Base-by-base conservation (phyloP, 2,329 filamentous ascomycete genomes). In the Ploettnerulaceae sp. region DNA sequence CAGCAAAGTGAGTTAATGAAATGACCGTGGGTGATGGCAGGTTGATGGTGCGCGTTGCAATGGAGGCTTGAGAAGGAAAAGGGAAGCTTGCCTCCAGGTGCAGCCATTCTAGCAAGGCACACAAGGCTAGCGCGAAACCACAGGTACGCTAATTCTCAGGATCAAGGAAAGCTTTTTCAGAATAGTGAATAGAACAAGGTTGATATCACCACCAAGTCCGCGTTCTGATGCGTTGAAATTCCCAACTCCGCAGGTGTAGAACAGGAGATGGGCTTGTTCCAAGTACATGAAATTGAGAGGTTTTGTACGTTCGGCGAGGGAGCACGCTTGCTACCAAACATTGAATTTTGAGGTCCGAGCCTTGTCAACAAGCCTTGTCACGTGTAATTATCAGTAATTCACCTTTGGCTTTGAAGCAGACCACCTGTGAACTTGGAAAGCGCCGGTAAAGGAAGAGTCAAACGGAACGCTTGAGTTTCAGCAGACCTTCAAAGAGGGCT, bases 1-100 rank as follows among this genome's bases (percentile, higher is more conserved):
- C n/a, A 32, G 50, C 45, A 52, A 52, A 14, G 29, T 32, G 33
- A 40, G 44, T 58, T 44, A 57, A 51, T 52, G 45, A 44, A 44
- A 49, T 33, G 33, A 18, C 36, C 45, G 36, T 51, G 35, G 29
- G 35, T 35, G 45, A 49, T 31, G 29, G 25, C 36, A 29, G 34
- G n/a, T n/a, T n/a, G 9, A 18, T 33, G 15, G 9, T 33, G 31
- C 31, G 15, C n/a, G 15, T 33, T 17, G 31, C 4, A n/a, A 26
- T 7, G 7, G 7, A 11, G 31, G 9, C 25, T 17, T 7, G 24
- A 21, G 9, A n/a, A 26, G 32, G 25, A 8, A 11, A 24, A 2
- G 20, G 12, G 14, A 15, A 29, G 9, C 32, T 29, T 20, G 20
- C 41, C 32, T 28, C 22, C 26, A 7, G 6, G 18, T 18, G 31